Base-by-base conservation (phyloP, 257 asterid species). In the Jacaranda copaia region DNA sequence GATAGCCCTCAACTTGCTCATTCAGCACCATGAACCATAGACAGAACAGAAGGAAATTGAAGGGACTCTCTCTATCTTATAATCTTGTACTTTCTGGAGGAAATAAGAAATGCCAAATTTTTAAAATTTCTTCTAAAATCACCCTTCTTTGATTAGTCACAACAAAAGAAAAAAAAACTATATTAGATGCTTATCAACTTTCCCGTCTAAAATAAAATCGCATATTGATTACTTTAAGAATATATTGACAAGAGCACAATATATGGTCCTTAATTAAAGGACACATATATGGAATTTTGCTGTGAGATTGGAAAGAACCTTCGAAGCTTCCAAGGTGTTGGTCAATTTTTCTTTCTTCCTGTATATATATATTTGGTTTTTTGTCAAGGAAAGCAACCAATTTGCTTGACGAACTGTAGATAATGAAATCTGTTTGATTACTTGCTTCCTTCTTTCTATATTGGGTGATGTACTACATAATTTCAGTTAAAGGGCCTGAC, bases 21-120 rank as follows among this genome's bases (percentile, higher is more conserved):
- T 7, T 16, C 35, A 46, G 16, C 35, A 55, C 25, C 6, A 56
- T 20, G 18, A 72, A 42, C 40, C 53, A 12, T 25, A 25, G 32
- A 25, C 32, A 25, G 32, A 25, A 25, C 32, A 25, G 32, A 25
- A 25, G 32, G 32, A 25, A 62, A 73, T 32, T 13, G 20, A n/a
- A 4, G 18, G 8, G 11, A 55, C 20, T 49, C 72, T 39, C 48
- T 25, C 48, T 62, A 9, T 70, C 46, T 35, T 35, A 51, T 55
- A n/a, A 73, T 48, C 49, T 52, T 70, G 70, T 68, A 46, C 58
- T 25, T 55, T 68, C 13, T 57, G 16, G 63, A 57, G 46, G 78
- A 38, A 13, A 39, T 60, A 32, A 74, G 48, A 45, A 2, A 40
- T 2, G 18, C 20, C 25, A 16, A 14, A 0, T 52, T 70, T 8